Evolutionary conservation across 768 basidiomycete species (phyloP).

Genomic region (Sporobolomyces phaffii): DNA sequence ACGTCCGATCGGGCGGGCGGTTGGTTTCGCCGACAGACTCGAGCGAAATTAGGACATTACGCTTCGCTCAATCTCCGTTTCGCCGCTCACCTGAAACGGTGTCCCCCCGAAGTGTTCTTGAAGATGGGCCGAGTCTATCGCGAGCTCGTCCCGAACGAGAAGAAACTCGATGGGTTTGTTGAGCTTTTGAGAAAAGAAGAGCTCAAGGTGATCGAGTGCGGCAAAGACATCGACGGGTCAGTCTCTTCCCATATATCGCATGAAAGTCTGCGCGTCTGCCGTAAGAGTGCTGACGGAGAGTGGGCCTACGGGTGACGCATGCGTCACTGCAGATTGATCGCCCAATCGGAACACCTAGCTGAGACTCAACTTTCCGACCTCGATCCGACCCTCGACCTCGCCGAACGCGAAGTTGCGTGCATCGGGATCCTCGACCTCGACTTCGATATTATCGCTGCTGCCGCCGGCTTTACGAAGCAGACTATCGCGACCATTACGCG

Average conservation of each 20-base stretch:
- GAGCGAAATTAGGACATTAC: conserved; percentile 71
- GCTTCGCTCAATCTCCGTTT: conserved; percentile 84
- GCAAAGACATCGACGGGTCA: conserved; percentile 78
- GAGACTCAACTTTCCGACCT: conserved; percentile 77
- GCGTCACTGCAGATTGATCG: conserved; percentile 85
- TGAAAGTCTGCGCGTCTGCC: background rate
- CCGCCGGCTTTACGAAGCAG: conserved; percentile 82
- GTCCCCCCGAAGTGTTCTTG: conserved; percentile 78
- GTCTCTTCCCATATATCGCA: background rate
- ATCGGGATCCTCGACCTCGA: conserved; percentile 78
- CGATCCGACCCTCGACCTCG: conserved; percentile 65
- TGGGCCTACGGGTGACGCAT: too few relatives aligned
- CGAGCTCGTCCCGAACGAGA: conserved; percentile 83
- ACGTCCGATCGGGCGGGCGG: background rate
- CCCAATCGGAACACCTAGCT: conserved; percentile 86
- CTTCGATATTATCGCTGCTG: conserved; percentile 86
- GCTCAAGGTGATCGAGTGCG: conserved; percentile 89
- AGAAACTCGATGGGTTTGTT: conserved; percentile 84
- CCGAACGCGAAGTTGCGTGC: conserved; percentile 80
- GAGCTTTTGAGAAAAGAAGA: conserved; percentile 77
- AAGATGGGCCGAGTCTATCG: conserved; percentile 72
- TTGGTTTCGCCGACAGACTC: conserved; percentile 55
- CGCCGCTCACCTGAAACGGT: conserved; percentile 69
- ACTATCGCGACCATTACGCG: conserved; percentile 64
- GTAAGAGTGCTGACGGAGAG: too few relatives aligned